A percentile compares a stretch with the other conserved stretches of the same genome.
Evolutionary conservation across 805 yeast species (phyloP).

Genomic region (Barnettozyma salicaria): DNA sequence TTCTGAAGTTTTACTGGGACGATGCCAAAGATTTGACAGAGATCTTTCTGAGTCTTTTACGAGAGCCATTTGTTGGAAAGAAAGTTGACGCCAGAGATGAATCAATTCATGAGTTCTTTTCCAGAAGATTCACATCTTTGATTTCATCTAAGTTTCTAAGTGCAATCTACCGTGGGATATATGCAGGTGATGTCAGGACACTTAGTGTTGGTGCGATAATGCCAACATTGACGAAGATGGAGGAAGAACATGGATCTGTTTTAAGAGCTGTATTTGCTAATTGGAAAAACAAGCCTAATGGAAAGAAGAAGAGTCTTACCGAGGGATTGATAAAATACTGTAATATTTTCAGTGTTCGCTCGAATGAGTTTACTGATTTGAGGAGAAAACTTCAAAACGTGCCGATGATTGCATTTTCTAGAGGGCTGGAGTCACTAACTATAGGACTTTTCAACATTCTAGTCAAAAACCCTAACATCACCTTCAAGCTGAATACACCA

Average conservation of each 20-base stretch:
- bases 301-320: conserved; percentile 17
- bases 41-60: conserved; percentile 39
- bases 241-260: conserved; percentile 54
- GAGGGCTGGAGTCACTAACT: conserved; percentile 55
- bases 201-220: conserved; percentile 62
- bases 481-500: conserved; percentile 29
- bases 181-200: conserved; percentile 72
- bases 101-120: conserved; percentile 58
- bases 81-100: conserved; percentile 47
- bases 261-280: conserved; percentile 38
- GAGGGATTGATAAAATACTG: conserved; percentile 35
- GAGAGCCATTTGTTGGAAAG: conserved; percentile 44
- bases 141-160: conserved; percentile 56
- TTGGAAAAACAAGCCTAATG: too few relatives aligned
- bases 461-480: conserved; percentile 34
- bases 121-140: conserved; percentile 60
- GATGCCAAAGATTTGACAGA: conserved; percentile 35
- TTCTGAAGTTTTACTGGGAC: conserved; percentile 32
- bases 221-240: conserved; percentile 50
- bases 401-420: conserved; percentile 55
- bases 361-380: conserved; percentile 32
- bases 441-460: conserved; percentile 35
- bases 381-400: conserved; percentile 36
- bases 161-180: conserved; percentile 84
- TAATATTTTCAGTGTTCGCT: conserved; percentile 34